Base-by-base conservation (phyloP, 1,284 basidiomycete species). In the Serendipita sp. region DNA sequence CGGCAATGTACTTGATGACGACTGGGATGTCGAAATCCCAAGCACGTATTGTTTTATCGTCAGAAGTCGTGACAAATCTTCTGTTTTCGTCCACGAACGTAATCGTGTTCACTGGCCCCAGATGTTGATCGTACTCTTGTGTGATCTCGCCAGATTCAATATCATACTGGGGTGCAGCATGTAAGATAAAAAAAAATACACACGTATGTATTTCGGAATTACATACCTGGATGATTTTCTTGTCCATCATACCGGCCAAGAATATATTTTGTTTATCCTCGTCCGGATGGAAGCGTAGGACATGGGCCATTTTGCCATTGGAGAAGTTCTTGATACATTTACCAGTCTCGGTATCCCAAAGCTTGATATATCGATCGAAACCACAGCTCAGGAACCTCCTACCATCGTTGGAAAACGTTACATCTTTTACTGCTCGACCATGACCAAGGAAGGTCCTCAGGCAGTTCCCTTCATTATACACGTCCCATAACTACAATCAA, bases 11-110 rank as follows among this genome's bases (percentile, higher is more conserved):
- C 75, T 99, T 99, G 81, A 99, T 98, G 64, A 97, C 93, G 30
- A 99, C 94, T 3, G 94, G 94, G 67, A 97, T 97, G 75, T 98
- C 93, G 72, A 88, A 95, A 73, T 95, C 92, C 96, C 96, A 99
- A 17, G 92, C 95, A 61, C 96, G 88, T 71, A 99, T 96, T 3
- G 93, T 97, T 78, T 99, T 99, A 77, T 99, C 96, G 73, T 99
- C 96, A 13, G 93, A 97, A 5, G 96, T 98, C 1, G 96, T 97
- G 60, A 99, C 88, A 73, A 99, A 99, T 61, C 96, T 85, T 66
- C 96, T 73, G 32, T 66, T 66, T 71, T 95, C 88, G 71, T 99
- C 89, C 53, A 99, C 93, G 71, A 98, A 99, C 0, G 94, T 99
- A 71, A 99, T 97, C 1, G 93, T 94, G 74, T 98, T 99, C 66